phyloP scores from a whole-genome alignment of 805 yeast genomes.

The Suhomyces canberraensis region DNA sequence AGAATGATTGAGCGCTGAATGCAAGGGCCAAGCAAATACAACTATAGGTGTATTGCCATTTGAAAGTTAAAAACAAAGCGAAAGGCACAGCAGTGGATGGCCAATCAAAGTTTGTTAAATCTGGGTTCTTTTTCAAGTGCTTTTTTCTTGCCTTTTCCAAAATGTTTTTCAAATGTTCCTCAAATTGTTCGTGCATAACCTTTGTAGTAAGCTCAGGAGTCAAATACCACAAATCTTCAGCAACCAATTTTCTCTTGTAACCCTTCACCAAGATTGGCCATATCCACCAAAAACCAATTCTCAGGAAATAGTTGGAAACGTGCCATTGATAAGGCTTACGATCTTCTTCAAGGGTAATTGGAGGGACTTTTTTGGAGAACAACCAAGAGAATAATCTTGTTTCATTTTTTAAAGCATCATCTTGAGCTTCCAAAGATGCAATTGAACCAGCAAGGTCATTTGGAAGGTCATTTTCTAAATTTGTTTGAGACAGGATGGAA shows the following conservation, averaged over 20 bases:
- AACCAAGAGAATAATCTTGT: conserved; percentile 50
- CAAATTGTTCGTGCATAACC: conserved; percentile 30
- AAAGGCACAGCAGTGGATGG: conserved; percentile 34
- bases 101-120: conserved; percentile 34
- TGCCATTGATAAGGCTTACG: conserved; percentile 49
- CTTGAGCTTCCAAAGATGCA: conserved; percentile 6
- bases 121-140: conserved; percentile 15
- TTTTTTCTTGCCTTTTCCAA: conserved; percentile 18
- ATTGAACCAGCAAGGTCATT: conserved; percentile 1
- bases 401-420: conserved; percentile 39
- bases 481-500: conserved; percentile 8
- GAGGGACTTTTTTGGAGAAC: conserved; percentile 48
- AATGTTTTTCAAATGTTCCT: conserved; percentile 19
- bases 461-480: conserved; percentile 4
- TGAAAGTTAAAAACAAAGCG: conserved; percentile 51
- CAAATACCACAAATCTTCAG: conserved; percentile 36
- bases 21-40: conserved; percentile 41
- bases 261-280: conserved; percentile 40
- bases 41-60: conserved; percentile 40
- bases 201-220: conserved; percentile 36
- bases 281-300: conserved; percentile 40
- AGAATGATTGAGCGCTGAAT: conserved; percentile 50
- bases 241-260: conserved; percentile 34
- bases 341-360: conserved; percentile 50
- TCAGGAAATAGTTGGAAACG: conserved; percentile 34